phyloP scores from a whole-genome alignment of 164 flowering plant species.

The Warburgia ugandensis region DNA sequence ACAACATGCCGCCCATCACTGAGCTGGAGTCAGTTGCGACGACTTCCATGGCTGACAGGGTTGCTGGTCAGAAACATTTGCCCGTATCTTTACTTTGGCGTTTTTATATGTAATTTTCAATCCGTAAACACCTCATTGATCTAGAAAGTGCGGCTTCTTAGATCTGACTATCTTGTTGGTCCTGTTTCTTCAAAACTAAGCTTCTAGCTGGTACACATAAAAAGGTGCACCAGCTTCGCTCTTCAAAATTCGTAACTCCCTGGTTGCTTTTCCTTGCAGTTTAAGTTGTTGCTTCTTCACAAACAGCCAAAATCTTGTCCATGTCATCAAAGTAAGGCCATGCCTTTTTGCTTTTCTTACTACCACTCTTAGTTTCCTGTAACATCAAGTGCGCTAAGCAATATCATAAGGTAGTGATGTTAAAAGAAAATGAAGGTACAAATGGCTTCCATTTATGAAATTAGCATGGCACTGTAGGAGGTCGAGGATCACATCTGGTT shows the following conservation, averaged over 20 bases:
- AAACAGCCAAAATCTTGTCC: constrained; percentile 37
- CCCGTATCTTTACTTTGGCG: no score
- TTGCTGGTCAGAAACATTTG: no score
- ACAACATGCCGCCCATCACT: no score
- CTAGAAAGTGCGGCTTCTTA: no score
- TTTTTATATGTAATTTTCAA: no score
- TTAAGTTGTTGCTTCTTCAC: constrained; percentile 32
- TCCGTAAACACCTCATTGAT: no score
- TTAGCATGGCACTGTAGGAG: neutral
- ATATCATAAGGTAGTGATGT: neutral
- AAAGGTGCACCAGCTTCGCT: neutral
- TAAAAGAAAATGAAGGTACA: neutral
- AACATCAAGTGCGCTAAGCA: neutral
- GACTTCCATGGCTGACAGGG: no score
- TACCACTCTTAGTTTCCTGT: constrained; percentile 67
- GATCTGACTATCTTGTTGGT: no score
- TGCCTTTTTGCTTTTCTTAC: constrained; percentile 28
- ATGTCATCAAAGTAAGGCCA: constrained; percentile 82
- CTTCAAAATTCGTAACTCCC: neutral
- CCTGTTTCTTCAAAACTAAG: no score
- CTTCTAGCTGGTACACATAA: no score
- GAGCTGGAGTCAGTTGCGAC: no score
- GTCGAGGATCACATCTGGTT: neutral
- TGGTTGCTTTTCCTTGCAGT: neutral
- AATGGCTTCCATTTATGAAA: neutral